These are phyloP conservation scores for Auricularia heimuer DNA, from an alignment of 768 basidiomycete species.

Conservation along the genomic window DNA sequence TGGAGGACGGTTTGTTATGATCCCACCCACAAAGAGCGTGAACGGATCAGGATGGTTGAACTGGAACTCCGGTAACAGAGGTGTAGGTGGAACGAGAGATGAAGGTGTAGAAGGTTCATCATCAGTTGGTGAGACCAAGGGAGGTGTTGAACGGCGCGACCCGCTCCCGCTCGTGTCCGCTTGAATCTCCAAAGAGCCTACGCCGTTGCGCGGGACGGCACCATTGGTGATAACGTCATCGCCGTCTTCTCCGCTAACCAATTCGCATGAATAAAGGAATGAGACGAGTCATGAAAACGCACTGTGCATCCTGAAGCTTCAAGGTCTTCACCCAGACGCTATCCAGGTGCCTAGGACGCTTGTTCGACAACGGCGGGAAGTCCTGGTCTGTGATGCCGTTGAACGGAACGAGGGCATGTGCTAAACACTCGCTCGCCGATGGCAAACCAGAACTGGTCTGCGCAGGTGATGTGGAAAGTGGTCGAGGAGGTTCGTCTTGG, in stretches of 20 bases:
- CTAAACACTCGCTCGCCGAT: neutral
- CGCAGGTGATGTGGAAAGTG: neutral
- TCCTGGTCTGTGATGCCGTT: neutral
- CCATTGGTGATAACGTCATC: no score
- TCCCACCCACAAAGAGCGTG: conserved; percentile 68
- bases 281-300: neutral
- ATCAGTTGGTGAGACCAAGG: neutral
- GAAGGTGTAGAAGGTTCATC: neutral
- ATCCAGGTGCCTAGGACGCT: neutral
- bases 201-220: neutral
- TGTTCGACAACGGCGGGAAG: conserved; percentile 2
- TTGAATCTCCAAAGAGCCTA: neutral
- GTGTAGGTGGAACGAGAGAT: neutral
- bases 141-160: neutral
- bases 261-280: neutral
- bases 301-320: neutral
- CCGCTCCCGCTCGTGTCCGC: neutral
- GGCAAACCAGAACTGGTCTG: neutral
- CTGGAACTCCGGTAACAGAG: neutral
- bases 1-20: conserved; percentile 51
- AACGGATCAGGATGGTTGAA: conserved; percentile 48
- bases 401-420: neutral
- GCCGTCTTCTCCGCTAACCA: neutral
- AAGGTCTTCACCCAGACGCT: neutral
- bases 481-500: neutral